phyloP scores from a whole-genome alignment of 495 filamentous ascomycete species.

The Xylaria longipes region DNA sequence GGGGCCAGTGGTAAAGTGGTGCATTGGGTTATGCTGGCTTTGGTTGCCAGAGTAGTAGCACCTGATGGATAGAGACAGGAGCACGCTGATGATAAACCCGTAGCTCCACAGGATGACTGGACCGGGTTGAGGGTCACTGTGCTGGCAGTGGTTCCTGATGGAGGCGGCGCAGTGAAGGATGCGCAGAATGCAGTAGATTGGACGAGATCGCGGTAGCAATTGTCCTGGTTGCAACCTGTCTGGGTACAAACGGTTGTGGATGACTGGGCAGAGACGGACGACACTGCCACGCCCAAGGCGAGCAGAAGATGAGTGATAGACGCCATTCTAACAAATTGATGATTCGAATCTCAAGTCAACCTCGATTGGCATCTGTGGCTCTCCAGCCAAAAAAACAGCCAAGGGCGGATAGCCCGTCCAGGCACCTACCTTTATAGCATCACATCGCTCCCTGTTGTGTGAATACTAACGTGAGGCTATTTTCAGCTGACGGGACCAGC shows the following conservation, averaged over 20 bases:
- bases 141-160: neutral
- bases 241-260: conserved; percentile 18
- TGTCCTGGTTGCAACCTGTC: conserved; percentile 17
- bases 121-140: conserved; percentile 5
- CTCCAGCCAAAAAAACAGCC: neutral
- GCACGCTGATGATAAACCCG: conserved; percentile 13
- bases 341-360: neutral
- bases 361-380: neutral
- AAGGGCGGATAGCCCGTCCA: neutral
- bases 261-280: conserved; percentile 4
- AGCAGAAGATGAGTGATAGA: neutral
- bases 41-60: conserved; percentile 13
- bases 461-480: neutral
- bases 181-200: conserved; percentile 19
- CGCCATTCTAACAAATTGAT: neutral
- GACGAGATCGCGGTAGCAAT: conserved; percentile 16
- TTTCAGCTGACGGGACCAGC: neutral
- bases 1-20: conserved; percentile 10
- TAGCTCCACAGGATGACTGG: conserved; percentile 17
- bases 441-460: neutral
- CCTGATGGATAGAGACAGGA: conserved; percentile 17
- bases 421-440: conserved; percentile 7
- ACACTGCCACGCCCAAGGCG: neutral
- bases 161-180: conserved; percentile 15
- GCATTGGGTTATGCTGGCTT: conserved; percentile 21